phyloP scores from a whole-genome alignment of 768 basidiomycete genomes.

The Amanita exitialis region DNA sequence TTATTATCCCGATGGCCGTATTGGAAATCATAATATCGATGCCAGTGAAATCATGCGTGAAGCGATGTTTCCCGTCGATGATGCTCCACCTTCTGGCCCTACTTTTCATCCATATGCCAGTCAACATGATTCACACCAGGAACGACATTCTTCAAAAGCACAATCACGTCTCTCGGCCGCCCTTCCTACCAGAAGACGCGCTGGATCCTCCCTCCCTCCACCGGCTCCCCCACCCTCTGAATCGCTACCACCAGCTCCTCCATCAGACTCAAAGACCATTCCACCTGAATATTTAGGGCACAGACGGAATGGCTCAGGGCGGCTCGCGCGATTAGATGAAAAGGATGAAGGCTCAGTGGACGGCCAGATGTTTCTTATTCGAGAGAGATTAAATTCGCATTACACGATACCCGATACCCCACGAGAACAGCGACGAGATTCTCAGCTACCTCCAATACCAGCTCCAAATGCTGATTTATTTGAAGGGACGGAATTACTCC shows the following conservation, averaged over 20 bases:
- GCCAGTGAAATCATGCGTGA: slow-evolving; percentile 7
- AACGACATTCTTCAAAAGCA: slow-evolving; percentile 11
- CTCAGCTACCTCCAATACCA: slow-evolving; percentile 59
- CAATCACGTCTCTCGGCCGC: not conserved
- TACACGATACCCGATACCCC: slow-evolving; percentile 28
- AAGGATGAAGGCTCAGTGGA: slow-evolving; percentile 20
- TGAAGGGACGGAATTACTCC: slow-evolving; percentile 21
- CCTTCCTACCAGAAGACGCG: slow-evolving; percentile 24
- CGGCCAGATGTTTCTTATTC: slow-evolving; percentile 11
- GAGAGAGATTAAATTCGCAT: not conserved
- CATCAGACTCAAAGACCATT: slow-evolving; percentile 20
- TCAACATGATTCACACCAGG: slow-evolving; percentile 25
- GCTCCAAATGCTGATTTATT: slow-evolving; percentile 27
- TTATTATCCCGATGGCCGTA: slow-evolving; percentile 18
- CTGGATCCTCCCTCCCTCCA: slow-evolving; percentile 51
- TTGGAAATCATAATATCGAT: slow-evolving; percentile 16
- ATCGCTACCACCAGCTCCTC: slow-evolving; percentile 52
- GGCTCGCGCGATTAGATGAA: slow-evolving; percentile 19
- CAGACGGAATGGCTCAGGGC: slow-evolving; percentile 43
- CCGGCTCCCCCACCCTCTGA: slow-evolving; percentile 54
- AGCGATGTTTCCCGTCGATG: slow-evolving; percentile 6
- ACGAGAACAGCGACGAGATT: slow-evolving; percentile 35
- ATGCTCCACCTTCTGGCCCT: slow-evolving; percentile 3
- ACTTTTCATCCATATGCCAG: slow-evolving; percentile 44
- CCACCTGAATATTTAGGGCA: slow-evolving; percentile 28